phyloP scores from a whole-genome alignment of 106 monocot species.

The Dendrobium chrysotoxum region DNA sequence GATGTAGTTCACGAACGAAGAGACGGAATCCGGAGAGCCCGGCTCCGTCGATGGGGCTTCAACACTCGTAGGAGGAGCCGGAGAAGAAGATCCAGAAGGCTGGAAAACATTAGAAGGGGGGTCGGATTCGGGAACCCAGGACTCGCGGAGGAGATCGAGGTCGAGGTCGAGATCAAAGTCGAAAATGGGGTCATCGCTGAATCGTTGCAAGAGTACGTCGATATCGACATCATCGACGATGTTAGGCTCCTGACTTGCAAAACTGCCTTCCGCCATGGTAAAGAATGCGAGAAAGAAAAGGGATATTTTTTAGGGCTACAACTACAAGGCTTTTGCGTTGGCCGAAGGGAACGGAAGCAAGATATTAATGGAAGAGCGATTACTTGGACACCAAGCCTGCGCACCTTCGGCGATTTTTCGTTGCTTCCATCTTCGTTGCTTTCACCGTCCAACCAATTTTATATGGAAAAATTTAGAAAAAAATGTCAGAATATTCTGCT shows the following conservation, averaged over 20 bases:
- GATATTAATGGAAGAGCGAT: not conserved
- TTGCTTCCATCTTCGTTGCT: too few relatives aligned
- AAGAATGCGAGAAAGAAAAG: not conserved
- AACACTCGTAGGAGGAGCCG: not conserved
- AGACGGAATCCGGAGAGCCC: not conserved
- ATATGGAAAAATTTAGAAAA: too few relatives aligned
- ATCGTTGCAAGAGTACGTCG: slow-evolving; percentile 7
- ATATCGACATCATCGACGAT: slow-evolving; percentile 8
- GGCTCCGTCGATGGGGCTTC: not conserved
- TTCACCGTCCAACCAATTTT: too few relatives aligned
- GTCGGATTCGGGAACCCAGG: slow-evolving; percentile 1
- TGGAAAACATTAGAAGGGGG: slow-evolving; percentile 2
- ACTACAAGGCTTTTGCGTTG: not conserved
- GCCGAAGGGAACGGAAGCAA: not conserved
- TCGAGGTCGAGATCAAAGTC: slow-evolving; percentile 8
- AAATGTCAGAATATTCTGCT: too few relatives aligned
- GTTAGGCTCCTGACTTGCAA: not conserved
- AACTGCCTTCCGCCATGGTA: not conserved
- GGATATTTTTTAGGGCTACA: not conserved
- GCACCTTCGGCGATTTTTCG: too few relatives aligned
- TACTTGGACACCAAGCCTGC: not conserved
- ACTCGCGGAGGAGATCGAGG: not conserved
- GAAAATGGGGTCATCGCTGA: not conserved
- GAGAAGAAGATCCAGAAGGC: not conserved
- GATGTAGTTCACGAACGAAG: slow-evolving; percentile 1